Conservation (phyloP, 192 early-diverging fungal species). For the Backusella luteola region DNA sequence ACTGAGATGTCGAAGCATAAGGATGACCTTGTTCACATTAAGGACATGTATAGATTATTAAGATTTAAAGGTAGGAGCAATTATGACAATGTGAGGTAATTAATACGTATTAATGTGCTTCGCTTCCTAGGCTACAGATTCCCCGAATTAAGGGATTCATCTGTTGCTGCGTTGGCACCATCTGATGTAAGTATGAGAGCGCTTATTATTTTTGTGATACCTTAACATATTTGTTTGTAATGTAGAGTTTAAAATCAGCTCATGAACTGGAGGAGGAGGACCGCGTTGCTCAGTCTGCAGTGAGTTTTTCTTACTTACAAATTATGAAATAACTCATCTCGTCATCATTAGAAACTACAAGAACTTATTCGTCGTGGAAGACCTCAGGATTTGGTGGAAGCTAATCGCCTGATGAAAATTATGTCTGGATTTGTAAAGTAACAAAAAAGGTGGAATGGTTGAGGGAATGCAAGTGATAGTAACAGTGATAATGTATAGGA, state of each 20-base stretch:
- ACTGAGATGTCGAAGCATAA: constrained; percentile 86
- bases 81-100: not conserved
- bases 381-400: constrained; percentile 90
- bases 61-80: constrained; percentile 70
- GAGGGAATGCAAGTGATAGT: not conserved
- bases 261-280: constrained; percentile 95
- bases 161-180: constrained; percentile 59
- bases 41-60: constrained; percentile 92
- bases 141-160: constrained; percentile 58
- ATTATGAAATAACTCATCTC: not conserved
- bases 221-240: constrained; percentile 9
- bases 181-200: constrained; percentile 31
- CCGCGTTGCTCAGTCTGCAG: constrained; percentile 73
- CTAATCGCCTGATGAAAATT: constrained; percentile 96
- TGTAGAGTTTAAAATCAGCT: constrained; percentile 78
- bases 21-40: constrained; percentile 90
- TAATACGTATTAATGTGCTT: not conserved
- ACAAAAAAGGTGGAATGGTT: not conserved
- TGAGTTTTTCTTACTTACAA: constrained; percentile 33
- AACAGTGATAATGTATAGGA: constrained; percentile 36
- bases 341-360: constrained; percentile 76
- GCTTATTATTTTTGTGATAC: not conserved
- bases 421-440: constrained; percentile 89
- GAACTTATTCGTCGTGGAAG: constrained; percentile 93
- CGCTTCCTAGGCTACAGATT: constrained; percentile 63